Base-by-base conservation (phyloP, 2,329 filamentous ascomycete species). In the Xylaria sp. region DNA sequence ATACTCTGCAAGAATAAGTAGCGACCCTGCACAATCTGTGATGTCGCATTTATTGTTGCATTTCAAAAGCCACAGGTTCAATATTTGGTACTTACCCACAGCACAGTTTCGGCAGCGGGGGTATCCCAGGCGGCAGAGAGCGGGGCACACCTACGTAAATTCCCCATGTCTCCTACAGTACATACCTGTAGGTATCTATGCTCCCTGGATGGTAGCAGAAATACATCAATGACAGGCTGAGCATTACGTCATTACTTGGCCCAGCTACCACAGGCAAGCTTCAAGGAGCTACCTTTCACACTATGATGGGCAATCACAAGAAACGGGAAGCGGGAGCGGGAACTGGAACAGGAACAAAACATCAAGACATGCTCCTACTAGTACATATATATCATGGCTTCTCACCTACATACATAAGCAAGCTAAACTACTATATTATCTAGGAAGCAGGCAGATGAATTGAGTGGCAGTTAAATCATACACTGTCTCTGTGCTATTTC, bases 181-280 rank as follows among this genome's bases (percentile, higher is more conserved):
- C 8, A 10, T 37, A 37, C 34, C 34, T 37, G 34, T 37, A 37
- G 34, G 34, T 37, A 37, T 2, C 34, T 37, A 37, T 9, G 34
- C 34, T 37, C 8, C 34, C 34, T 2, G 10, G 10, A 10, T 9
- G 34, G 8, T 9, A 37, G 34, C 34, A 37, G 7, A 37, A 9
- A 37, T 37, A 37, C 34, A 37, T 9, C 10, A 4, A 37, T 37
- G 34, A 37, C 8, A 37, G 10, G 34, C 34, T 28, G 28, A 25
- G 5, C 50, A 52, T 52, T 55, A 70, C 68, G 68, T 70, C 68
- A 70, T n/a, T 51, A 39, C 44, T 55, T 8, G 15, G 46, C 13
- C 37, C 20, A 4, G 23, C 39, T 23, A 39, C 44, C 37, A 39
- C 2, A 32, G 32, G 28, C 28, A 4, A 41, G 52, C 55, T 57